A percentile compares a stretch with the other conserved stretches of the same genome.
Conservation (phyloP, 345 rosid species). For the Eucalyptus sideroxylon region DNA sequence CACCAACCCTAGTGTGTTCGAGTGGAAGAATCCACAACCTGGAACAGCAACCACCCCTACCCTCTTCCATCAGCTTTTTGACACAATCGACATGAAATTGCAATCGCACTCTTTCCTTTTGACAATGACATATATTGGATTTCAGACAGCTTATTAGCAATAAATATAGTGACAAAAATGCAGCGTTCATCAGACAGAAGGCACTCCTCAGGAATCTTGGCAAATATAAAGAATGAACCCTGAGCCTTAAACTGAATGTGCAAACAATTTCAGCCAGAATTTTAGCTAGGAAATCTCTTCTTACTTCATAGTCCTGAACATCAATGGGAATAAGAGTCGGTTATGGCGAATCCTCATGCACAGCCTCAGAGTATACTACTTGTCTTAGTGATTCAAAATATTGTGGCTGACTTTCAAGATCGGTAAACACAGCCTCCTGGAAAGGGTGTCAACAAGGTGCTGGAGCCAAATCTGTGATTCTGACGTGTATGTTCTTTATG, state of each 20-base stretch:
- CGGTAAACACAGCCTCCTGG: constrained; percentile 50
- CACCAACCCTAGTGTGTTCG: background rate
- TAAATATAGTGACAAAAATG: background rate
- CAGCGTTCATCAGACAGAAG: constrained; percentile 33
- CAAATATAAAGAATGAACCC: constrained; percentile 48
- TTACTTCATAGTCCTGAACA: constrained; percentile 31
- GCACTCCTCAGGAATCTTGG: constrained; percentile 32
- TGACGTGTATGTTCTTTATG: constrained; percentile 39
- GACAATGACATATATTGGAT: background rate
- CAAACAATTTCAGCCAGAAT: constrained; percentile 28
- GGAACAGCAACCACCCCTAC: constrained; percentile 57
- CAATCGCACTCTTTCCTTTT: background rate
- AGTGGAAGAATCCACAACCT: constrained; percentile 37
- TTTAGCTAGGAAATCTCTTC: constrained; percentile 29
- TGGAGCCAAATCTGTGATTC: constrained; percentile 45
- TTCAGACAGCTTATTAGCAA: background rate
- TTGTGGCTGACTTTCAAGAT: constrained; percentile 20
- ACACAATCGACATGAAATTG: constrained; percentile 31
- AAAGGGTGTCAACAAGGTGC: constrained; percentile 18
- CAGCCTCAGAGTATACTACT: background rate
- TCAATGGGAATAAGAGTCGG: background rate
- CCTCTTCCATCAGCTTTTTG: constrained; percentile 24
- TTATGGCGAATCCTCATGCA: background rate
- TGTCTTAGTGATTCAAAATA: constrained; percentile 28
- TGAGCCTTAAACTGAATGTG: constrained; percentile 35